Evolutionary conservation across 1,284 basidiomycete species (phyloP).

Genomic region (Cutaneotrichosporon cutaneum): DNA sequence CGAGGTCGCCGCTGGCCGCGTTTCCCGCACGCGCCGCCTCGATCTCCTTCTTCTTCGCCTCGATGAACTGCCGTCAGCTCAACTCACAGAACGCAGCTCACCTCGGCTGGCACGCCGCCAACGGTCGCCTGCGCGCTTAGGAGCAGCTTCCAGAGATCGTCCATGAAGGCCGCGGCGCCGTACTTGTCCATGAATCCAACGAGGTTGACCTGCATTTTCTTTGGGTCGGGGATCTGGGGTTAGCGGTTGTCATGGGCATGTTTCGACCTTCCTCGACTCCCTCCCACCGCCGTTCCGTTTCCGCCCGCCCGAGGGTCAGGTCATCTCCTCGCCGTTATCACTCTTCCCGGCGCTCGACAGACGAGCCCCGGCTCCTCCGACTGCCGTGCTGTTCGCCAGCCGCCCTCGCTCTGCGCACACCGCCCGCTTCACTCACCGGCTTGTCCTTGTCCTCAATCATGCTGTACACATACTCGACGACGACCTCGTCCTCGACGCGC

Average conservation of each 20-base stretch:
- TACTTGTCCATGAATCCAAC: slow-evolving; percentile 76
- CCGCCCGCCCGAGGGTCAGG: no score
- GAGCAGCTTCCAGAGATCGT: slow-evolving; percentile 80
- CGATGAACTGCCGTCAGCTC: slow-evolving; percentile 64
- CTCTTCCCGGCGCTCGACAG: no score
- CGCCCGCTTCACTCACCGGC: slow-evolving; percentile 60
- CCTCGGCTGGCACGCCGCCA: slow-evolving; percentile 82
- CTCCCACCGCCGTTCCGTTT: background rate
- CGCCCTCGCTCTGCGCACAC: background rate
- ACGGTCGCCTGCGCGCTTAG: slow-evolving; percentile 85
- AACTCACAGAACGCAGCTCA: slow-evolving; percentile 10
- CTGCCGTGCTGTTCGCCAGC: no score
- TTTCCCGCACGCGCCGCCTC: slow-evolving; percentile 59
- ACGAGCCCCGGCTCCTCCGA: no score
- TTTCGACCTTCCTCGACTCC: background rate
- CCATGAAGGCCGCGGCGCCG: slow-evolving; percentile 78
- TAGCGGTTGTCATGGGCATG: background rate
- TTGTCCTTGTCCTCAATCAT: slow-evolving; percentile 80
- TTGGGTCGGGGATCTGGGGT: slow-evolving; percentile 77
- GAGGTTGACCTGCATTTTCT: slow-evolving; percentile 91
- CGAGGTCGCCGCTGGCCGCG: slow-evolving; percentile 9
- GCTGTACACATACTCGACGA: slow-evolving; percentile 93
- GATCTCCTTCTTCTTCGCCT: slow-evolving; percentile 94
- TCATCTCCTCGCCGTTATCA: no score
- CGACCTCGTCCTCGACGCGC: slow-evolving; percentile 94